phyloP scores from a whole-genome alignment of 2,329 filamentous ascomycete species.

The Sclerotinia minor region DNA sequence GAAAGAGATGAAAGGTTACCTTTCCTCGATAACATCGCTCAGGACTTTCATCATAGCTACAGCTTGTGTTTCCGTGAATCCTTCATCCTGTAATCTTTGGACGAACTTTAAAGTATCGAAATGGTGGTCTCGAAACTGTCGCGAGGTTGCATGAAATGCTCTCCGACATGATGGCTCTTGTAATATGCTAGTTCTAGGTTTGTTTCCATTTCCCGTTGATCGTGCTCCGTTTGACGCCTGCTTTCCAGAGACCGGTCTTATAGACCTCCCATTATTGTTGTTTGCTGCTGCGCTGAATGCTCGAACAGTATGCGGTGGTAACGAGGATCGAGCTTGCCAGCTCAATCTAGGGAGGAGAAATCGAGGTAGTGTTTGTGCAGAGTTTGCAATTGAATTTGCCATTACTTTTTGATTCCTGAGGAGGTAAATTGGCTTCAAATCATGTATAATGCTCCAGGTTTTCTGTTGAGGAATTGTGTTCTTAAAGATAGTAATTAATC shows the following conservation, averaged over 20 bases:
- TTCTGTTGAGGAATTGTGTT: neutral
- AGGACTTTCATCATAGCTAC: conserved; percentile 98
- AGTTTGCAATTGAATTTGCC: conserved; percentile 34
- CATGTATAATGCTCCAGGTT: neutral
- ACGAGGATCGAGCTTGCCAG: conserved; percentile 36
- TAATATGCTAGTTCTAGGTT: conserved; percentile 27
- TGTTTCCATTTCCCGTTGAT: neutral
- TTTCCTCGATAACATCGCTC: conserved; percentile 96
- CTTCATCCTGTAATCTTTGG: conserved; percentile 82
- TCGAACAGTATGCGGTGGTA: conserved; percentile 30
- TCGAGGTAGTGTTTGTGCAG: conserved; percentile 36
- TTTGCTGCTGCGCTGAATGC: conserved; percentile 33
- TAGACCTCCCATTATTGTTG: conserved; percentile 26
- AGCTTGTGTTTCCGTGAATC: conserved; percentile 92
- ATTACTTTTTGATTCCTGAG: conserved; percentile 29
- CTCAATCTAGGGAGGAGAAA: conserved; percentile 42
- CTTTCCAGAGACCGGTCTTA: neutral
- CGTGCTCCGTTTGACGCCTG: neutral
- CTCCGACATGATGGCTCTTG: conserved; percentile 36
- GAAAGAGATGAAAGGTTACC: conserved; percentile 46
- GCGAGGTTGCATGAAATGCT: conserved; percentile 68
- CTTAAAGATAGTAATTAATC: neutral
- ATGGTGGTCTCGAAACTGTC: conserved; percentile 75
- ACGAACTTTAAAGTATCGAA: conserved; percentile 99
- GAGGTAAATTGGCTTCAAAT: neutral